phyloP scores from a whole-genome alignment of 2,329 filamentous ascomycete species.

The Claviceps paspali region DNA sequence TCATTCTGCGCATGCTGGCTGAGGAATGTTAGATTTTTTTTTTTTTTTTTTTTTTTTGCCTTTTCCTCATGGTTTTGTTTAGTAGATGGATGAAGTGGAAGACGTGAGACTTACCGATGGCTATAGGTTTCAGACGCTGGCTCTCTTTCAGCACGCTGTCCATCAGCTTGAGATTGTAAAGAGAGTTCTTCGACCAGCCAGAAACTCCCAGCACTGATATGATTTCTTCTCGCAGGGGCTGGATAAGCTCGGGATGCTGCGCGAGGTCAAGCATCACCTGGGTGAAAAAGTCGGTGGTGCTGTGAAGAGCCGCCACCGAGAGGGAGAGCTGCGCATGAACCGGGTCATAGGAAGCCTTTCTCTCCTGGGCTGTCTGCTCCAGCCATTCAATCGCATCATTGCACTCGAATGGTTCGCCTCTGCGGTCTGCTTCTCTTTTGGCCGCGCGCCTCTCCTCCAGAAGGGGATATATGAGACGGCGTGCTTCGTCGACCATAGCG shows the following conservation, averaged over 20 bases:
- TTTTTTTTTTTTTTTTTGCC: too few relatives aligned
- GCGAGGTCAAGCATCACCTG: slow-evolving; percentile 11
- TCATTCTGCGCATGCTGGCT: slow-evolving; percentile 3
- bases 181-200: slow-evolving; percentile 9
- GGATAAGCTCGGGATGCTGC: slow-evolving; percentile 9
- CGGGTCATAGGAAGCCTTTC: slow-evolving; percentile 4
- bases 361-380: background rate
- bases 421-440: slow-evolving; percentile 5
- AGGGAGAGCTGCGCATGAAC: slow-evolving; percentile 9
- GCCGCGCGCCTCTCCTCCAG: slow-evolving; percentile 6
- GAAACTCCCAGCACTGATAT: slow-evolving; percentile 8
- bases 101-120: background rate
- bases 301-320: slow-evolving; percentile 12
- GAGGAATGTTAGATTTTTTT: background rate
- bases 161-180: slow-evolving; percentile 26
- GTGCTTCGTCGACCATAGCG: slow-evolving; percentile 3
- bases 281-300: slow-evolving; percentile 9
- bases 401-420: slow-evolving; percentile 1
- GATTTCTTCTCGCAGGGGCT: slow-evolving; percentile 11
- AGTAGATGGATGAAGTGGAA: too few relatives aligned
- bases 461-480: slow-evolving; percentile 6
- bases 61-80: too few relatives aligned
- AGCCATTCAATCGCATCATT: slow-evolving; percentile 12
- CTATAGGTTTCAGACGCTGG: slow-evolving; percentile 25
- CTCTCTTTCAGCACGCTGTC: slow-evolving; percentile 37